phyloP scores from a whole-genome alignment of 352 stramenopile genomes.

The Peronosclerospora sorghi region DNA sequence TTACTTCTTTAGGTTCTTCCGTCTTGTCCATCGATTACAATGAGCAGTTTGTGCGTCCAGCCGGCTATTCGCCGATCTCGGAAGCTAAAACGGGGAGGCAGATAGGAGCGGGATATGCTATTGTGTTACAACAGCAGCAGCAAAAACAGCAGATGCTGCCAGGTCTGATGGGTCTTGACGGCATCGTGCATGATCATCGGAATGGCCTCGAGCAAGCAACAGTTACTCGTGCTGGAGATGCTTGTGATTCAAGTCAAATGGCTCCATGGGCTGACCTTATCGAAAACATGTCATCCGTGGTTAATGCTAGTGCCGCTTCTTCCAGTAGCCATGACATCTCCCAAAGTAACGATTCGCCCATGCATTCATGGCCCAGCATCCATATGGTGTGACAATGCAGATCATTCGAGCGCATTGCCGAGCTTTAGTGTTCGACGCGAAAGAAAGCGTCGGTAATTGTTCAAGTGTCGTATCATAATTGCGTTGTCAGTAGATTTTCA shows the following conservation, averaged over 20 bases:
- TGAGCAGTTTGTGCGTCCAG: slow-evolving; percentile 20
- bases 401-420: too few relatives aligned
- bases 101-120: slow-evolving; percentile 10
- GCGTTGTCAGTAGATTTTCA: slow-evolving; percentile 14
- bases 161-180: slow-evolving; percentile 3
- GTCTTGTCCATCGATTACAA: slow-evolving; percentile 15
- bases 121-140: slow-evolving; percentile 14
- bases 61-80: slow-evolving; percentile 12
- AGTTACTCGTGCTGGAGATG: slow-evolving; percentile 11
- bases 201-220: slow-evolving; percentile 6
- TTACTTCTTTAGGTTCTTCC: slow-evolving; percentile 13
- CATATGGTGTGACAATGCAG: slow-evolving; percentile 48
- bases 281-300: slow-evolving; percentile 48
- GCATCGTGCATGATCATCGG: slow-evolving; percentile 8
- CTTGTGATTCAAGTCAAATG: slow-evolving; percentile 5
- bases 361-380: slow-evolving; percentile 66
- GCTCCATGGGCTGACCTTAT: slow-evolving; percentile 65
- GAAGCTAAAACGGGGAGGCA: slow-evolving; percentile 17
- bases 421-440: slow-evolving; percentile 9
- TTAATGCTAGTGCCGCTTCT: slow-evolving; percentile 6
- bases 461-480: slow-evolving; percentile 1
- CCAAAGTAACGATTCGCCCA: slow-evolving; percentile 34
- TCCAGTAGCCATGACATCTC: slow-evolving; percentile 8
- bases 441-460: slow-evolving; percentile 20
- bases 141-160: slow-evolving; percentile 15